Evolutionary conservation across 176 grass and related monocot species (phyloP).

Genomic region (Bothriochloa decipiens): DNA sequence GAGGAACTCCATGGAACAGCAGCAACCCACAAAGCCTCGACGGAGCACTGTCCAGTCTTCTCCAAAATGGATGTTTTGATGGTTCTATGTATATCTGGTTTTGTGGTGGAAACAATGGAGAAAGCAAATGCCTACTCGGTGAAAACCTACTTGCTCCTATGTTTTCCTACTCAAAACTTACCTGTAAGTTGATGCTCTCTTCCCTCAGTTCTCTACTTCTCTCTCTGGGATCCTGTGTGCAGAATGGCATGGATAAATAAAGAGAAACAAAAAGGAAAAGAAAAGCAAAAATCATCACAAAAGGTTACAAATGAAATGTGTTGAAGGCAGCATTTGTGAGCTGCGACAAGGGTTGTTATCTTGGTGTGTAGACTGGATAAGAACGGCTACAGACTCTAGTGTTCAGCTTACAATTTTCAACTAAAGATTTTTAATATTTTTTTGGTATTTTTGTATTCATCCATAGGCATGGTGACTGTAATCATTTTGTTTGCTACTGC

Average conservation of each 20-base stretch:
- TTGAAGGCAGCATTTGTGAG: constrained; percentile 20
- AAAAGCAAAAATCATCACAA: constrained; percentile 21
- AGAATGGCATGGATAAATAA: constrained; percentile 61
- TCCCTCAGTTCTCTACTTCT: constrained; percentile 25
- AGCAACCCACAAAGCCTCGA: constrained; percentile 54
- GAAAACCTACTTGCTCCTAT: constrained; percentile 7
- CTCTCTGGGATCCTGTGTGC: constrained; percentile 48
- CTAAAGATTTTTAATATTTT: constrained; percentile 5
- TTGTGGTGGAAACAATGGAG: not conserved
- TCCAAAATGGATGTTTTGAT: constrained; percentile 87
- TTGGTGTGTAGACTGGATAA: constrained; percentile 32
- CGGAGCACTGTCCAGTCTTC: constrained; percentile 58
- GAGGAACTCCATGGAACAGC: constrained; percentile 67
- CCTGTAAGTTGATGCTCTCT: constrained; percentile 18
- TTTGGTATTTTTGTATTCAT: not conserved
- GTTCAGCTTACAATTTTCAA: constrained; percentile 26
- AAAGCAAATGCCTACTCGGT: not conserved
- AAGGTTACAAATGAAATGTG: constrained; percentile 39
- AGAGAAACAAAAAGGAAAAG: constrained; percentile 25
- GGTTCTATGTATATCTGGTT: constrained; percentile 8
- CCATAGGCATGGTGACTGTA: not conserved
- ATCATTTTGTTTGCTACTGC: constrained; percentile 7
- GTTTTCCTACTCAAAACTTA: constrained; percentile 23
- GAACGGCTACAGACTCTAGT: constrained; percentile 25
- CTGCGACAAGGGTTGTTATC: constrained; percentile 27